Evolutionary conservation across 2,329 filamentous ascomycete species (phyloP), one percentile per base, ranked within the genome.

Genomic region (Aspergillus tubingensis): DNA sequence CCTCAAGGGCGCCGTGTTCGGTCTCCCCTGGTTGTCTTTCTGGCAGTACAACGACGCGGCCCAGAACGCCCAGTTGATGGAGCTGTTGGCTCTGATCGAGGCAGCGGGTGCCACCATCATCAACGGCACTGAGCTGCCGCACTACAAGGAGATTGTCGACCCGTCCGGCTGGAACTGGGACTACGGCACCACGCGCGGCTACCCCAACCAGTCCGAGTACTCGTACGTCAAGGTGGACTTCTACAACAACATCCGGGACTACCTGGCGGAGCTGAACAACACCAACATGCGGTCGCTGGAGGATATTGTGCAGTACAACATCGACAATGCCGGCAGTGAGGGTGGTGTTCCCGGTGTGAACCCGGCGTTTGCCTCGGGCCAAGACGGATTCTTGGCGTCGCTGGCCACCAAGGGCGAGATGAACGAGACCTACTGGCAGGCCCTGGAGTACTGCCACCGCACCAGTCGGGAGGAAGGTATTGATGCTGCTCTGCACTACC

Each of bases 101-200:
- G 72, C 73, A 0, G 85, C 86, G 0, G 89, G 90, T 1, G 89
- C 88, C 0, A 88, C 82, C 1, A 81, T 92, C 43, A 78, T 91
- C 68, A 90, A 91, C 68, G 82, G 82, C 25, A 91, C 88, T 0
- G 89, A 92, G 70, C 81, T 92, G 2, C 85, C 86, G 21, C 79
- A 86, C 70, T 83, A 86, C 67, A 74, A 87, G 68, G 84, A 77
- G 0, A 84, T 91, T 23, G 82, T 92, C 11, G 84, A 83, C 32
- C 87, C 86, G 0, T 72, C 83, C 52, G 87, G 88, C n/a, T 92
- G 89, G 89, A 81, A 92, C 73, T 92, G 90, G 83, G 88, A 90
- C 67, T 89, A 86, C 63, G 88, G 88, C 13, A 81, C 77, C 5
- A 82, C 79, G 1, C 83, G 87, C 3, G 87, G 87, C 2, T 86